These are phyloP conservation scores for bread wheat (Triticum aestivum) DNA, from an alignment of 176 grass and related monocot genomes.

Conservation along the genomic window IWGSC_CS_RefSeq_v2.1 NC_057800.1:736170457-736170956, in stretches of 20 bases:
- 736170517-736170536: conserved; percentile 82
- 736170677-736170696: not conserved
- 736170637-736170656: not conserved
- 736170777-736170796: conserved; percentile 87
- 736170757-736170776: conserved; percentile 96
- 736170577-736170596: conserved; percentile 67
- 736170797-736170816: conserved; percentile 78
- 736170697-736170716: not conserved
- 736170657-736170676: not conserved
- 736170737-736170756: conserved; percentile 60
- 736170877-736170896: not conserved
- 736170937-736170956: not conserved
- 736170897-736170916: not conserved
- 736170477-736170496: conserved; percentile 22
- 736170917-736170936: not conserved
- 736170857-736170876: not conserved
- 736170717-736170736: not conserved
- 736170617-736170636: not conserved
- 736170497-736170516: conserved; percentile 78
- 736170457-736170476: conserved; percentile 7
- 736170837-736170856: conserved; percentile 49
- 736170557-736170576: conserved; percentile 95
- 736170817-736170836: conserved; percentile 72
- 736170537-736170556: conserved; percentile 77
- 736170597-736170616: conserved; percentile 4